Percentiles rank a stretch among this genome's conserved stretches.
phyloP scores from a whole-genome alignment of 441 rosid species.

The Bruguiera hainesii region DNA sequence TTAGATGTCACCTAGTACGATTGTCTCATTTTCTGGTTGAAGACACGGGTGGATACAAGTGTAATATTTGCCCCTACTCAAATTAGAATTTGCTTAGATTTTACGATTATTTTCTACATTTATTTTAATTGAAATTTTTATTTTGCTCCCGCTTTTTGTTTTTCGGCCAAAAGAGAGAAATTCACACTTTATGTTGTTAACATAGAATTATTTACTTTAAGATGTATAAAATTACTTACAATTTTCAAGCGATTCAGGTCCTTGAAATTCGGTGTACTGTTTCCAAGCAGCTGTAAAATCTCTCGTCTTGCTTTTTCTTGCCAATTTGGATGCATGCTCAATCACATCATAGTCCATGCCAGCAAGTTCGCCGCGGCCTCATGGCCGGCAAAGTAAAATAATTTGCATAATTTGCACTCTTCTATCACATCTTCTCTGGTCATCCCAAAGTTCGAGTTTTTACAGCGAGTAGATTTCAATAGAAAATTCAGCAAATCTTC shows the following conservation, averaged over 20 bases:
- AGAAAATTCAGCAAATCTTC: conserved; percentile 19
- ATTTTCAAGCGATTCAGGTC: conserved; percentile 24
- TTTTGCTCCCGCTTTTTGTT: too few species aligned
- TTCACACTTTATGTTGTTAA: background rate
- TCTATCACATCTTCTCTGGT: conserved; percentile 25
- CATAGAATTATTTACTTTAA: background rate
- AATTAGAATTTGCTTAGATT: too few species aligned
- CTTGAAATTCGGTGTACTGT: conserved; percentile 18
- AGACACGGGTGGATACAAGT: too few species aligned
- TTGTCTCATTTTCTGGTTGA: too few species aligned
- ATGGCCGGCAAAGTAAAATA: conserved; percentile 29
- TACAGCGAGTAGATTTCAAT: conserved; percentile 13
- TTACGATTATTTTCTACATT: too few species aligned
- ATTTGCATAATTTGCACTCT: conserved; percentile 28
- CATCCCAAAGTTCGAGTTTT: conserved; percentile 8
- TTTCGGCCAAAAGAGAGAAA: too few species aligned
- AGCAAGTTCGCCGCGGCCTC: conserved; percentile 26
- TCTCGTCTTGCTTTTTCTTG: conserved; percentile 25
- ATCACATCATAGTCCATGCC: conserved; percentile 17
- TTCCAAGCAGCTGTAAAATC: conserved; percentile 16
- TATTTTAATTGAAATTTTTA: too few species aligned
- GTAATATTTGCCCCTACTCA: too few species aligned
- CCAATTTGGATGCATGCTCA: conserved; percentile 21
- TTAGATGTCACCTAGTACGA: too few species aligned
- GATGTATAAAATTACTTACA: conserved; percentile 16